These are phyloP conservation scores for Chaetomium cochliodes DNA, from an alignment of 495 filamentous ascomycete genomes.

Conservation along the genomic window DNA sequence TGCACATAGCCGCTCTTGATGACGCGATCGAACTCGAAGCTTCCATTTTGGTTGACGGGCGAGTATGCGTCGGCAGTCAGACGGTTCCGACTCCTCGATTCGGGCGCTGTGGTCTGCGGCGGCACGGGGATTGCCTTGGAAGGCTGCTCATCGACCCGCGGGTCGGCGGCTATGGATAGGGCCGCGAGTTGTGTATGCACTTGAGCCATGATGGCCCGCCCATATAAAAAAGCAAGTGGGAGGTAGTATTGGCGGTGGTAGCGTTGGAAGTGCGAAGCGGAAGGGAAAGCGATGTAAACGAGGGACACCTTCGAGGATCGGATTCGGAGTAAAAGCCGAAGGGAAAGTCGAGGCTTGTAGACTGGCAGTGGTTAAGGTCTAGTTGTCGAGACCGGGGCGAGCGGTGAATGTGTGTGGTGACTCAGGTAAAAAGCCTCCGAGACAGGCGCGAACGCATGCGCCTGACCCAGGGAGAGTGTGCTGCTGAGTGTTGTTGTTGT, in stretches of 20 bases:
- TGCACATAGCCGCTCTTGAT: slow-evolving; percentile 81
- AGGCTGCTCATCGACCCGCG: slow-evolving; percentile 23
- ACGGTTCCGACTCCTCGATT: slow-evolving; percentile 24
- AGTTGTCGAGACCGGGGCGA: background rate
- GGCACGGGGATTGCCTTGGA: slow-evolving; percentile 30
- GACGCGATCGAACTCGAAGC: slow-evolving; percentile 91
- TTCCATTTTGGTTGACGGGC: slow-evolving; percentile 91
- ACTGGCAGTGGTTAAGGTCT: background rate
- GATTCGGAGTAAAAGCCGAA: background rate
- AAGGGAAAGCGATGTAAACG: slow-evolving; percentile 25
- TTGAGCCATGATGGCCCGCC: slow-evolving; percentile 31
- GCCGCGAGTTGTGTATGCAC: slow-evolving; percentile 31
- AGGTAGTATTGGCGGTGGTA: slow-evolving; percentile 5
- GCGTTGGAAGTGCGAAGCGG: slow-evolving; percentile 1
- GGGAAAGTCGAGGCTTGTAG: background rate
- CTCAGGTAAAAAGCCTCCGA: background rate
- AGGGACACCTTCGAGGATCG: slow-evolving; percentile 28
- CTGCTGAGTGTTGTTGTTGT: background rate
- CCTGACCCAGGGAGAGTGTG: slow-evolving; percentile 2
- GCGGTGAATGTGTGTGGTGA: background rate
- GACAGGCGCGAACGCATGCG: background rate
- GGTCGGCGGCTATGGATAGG: slow-evolving; percentile 23
- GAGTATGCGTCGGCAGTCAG: slow-evolving; percentile 35
- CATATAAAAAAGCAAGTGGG: slow-evolving; percentile 18
- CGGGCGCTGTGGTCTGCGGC: slow-evolving; percentile 21